Base-by-base conservation (phyloP, 1,284 basidiomycete species). In the Chalciporus sp. region DNA sequence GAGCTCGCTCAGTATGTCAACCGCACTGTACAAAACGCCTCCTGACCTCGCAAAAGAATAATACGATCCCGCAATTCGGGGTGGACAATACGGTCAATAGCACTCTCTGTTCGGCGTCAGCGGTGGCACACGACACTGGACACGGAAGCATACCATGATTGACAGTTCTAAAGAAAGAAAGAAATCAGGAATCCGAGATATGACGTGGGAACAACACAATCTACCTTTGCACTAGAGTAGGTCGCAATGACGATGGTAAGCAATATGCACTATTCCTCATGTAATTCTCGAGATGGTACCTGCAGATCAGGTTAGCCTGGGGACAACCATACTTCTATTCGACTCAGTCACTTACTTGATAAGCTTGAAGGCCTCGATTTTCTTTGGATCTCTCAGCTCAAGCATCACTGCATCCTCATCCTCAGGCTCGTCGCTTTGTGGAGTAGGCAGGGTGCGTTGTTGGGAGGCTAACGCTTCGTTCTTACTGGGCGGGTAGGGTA, bases 261-360 rank as follows among this genome's bases (percentile, higher is more conserved):
- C 88, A 91, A 69, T 96, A 96, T 19, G 84, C 81, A 54, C 86
- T 83, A 58, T 90, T 90, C 54, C 87, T 77, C 68, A 85, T 87
- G 68, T 86, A 92, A 65, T 95, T 95, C 63, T 94, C 89, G 47
- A 95, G 76, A 66, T 95, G 92, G 69, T 95, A 94, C 55, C 90
- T 86, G 49, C 14, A 44, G 42, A 20, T 5, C 31, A 33, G 31
- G 12, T 33, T 33, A 33, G 2, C 31, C 31, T 23, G 23, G 33
- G 12, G 40, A 35, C 44, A 23, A 51, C 58, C 27, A 33, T 37
- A 46, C 35, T 9, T 31, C 37, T 16, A 28, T 12, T 28, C 20
- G 31, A 56, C 37, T 47, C 20, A 19, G 50, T 17, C 42, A 70
- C 82, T 27, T 63, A 90, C 87, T 83, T 82, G 56, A 93, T 88